These are phyloP conservation scores for Cercospora janseana DNA, from an alignment of 2,329 filamentous ascomycete species.

Conservation along the genomic window DNA sequence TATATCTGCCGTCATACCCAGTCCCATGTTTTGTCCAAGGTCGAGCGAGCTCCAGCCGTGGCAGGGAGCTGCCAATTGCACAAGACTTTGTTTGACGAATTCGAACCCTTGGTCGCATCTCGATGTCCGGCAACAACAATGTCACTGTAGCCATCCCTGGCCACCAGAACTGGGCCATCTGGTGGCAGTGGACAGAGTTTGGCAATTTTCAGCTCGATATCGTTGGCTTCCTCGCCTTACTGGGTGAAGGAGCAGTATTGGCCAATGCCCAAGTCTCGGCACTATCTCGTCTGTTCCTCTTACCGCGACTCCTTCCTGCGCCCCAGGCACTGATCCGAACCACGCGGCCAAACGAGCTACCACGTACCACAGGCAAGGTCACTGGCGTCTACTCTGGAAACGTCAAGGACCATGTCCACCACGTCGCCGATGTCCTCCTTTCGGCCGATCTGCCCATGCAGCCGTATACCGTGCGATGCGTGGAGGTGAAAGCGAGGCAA, in stretches of 20 bases:
- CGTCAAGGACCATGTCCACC: conserved; percentile 46
- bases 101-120: not conserved
- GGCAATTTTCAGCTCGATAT: conserved; percentile 53
- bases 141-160: conserved; percentile 31
- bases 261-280: conserved; percentile 53
- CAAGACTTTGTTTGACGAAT: not conserved
- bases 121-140: conserved; percentile 32
- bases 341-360: conserved; percentile 44
- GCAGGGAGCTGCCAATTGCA: no score
- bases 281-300: conserved; percentile 49
- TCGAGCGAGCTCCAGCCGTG: no score
- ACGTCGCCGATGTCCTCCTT: conserved; percentile 51
- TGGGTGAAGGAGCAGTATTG: conserved; percentile 52
- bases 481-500: conserved; percentile 27
- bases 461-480: conserved; percentile 31
- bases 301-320: conserved; percentile 52
- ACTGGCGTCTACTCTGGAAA: conserved; percentile 51
- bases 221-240: conserved; percentile 55
- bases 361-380: conserved; percentile 42
- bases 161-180: conserved; percentile 30
- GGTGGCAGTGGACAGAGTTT: conserved; percentile 40
- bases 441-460: conserved; percentile 29
- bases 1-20: no score
- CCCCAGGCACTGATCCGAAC: conserved; percentile 52
- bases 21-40: no score